These are phyloP conservation scores for Ziziphus jujuba DNA, from an alignment of 306 rosid genomes.

Conservation along the genomic window DNA sequence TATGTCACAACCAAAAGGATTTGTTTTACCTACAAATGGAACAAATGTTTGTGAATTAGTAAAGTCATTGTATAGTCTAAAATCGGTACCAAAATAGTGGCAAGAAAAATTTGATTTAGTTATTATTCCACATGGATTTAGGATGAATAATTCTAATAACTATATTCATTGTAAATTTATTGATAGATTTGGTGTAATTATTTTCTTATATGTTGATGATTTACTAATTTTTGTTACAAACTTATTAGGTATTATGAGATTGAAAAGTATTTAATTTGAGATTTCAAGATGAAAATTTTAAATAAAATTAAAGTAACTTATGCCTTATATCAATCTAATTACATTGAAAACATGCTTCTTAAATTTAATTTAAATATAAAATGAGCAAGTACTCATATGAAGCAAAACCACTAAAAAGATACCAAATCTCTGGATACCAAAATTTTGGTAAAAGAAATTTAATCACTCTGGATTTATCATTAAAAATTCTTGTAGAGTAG, in stretches of 20 bases:
- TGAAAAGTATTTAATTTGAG: constrained; percentile 3
- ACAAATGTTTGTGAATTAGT: not conserved
- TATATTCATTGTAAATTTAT: constrained; percentile 11
- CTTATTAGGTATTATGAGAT: not conserved
- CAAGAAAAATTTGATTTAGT: not conserved
- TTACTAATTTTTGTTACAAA: not conserved
- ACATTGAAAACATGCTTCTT: not conserved
- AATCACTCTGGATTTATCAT: no score
- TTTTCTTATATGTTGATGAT: not conserved
- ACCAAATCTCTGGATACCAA: no score
- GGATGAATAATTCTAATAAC: not conserved
- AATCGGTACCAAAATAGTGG: constrained; percentile 1
- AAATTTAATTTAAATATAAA: not conserved
- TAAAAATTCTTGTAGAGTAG: not conserved
- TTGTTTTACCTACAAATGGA: not conserved
- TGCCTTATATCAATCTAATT: not conserved
- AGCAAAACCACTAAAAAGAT: no score
- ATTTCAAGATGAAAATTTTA: not conserved
- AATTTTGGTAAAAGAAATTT: no score
- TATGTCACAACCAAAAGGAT: not conserved
- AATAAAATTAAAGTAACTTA: constrained; percentile 4
- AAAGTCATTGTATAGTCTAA: not conserved
- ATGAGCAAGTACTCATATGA: not conserved
- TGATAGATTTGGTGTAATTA: not conserved
- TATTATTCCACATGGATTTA: not conserved